phyloP scores from a whole-genome alignment of 1,139 yeast species.

The Hanseniaspora sp. region DNA sequence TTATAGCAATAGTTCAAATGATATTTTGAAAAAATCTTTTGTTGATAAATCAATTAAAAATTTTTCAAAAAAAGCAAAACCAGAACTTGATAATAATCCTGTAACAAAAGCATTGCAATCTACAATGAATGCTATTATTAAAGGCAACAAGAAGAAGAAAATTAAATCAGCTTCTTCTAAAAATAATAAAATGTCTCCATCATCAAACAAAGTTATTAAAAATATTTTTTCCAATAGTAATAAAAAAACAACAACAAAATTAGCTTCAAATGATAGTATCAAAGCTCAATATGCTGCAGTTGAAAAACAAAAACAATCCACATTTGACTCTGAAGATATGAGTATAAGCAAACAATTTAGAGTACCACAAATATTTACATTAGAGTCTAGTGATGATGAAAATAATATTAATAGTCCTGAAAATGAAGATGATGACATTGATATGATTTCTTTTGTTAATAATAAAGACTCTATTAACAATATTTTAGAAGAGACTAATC shows the following conservation, averaged over 20 bases:
- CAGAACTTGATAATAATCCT: not conserved
- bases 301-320: not conserved
- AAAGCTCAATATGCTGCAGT: not conserved
- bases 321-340: too few relatives aligned
- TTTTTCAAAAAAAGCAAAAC: not conserved
- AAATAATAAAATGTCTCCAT: not conserved
- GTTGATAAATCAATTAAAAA: too few relatives aligned
- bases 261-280: slow-evolving; percentile 3
- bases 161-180: not conserved
- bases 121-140: slow-evolving; percentile 6
- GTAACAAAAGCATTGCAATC: slow-evolving; percentile 4
- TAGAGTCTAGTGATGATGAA: not conserved
- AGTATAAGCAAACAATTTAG: too few relatives aligned
- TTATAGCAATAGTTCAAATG: too few relatives aligned
- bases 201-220: not conserved
- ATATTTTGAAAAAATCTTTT: not conserved
- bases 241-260: not conserved
- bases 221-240: not conserved
- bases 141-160: not conserved
- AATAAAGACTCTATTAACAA: too few relatives aligned
- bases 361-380: not conserved
- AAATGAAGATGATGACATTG: too few relatives aligned
- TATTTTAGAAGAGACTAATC: too few relatives aligned
- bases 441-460: too few relatives aligned
- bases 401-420: too few relatives aligned